Conservation (phyloP, 306 rosid species). For the Argentina anserina region DNA sequence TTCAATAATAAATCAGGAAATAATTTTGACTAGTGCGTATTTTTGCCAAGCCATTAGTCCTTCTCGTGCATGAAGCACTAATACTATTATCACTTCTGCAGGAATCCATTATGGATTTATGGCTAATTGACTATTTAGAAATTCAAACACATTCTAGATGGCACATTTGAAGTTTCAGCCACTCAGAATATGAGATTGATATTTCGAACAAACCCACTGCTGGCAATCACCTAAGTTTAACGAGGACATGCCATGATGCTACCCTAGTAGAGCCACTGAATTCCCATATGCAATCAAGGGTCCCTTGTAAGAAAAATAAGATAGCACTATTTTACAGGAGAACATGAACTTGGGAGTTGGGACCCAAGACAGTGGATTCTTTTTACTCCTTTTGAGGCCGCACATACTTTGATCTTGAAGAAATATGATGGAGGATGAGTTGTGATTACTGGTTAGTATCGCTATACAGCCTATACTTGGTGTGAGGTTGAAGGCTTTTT, state of each 20-base stretch:
- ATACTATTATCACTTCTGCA: too few species aligned
- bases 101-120: too few species aligned
- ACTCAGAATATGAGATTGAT: slow-evolving; percentile 7
- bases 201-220: slow-evolving; percentile 4
- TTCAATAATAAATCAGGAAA: too few species aligned
- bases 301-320: slow-evolving; percentile 20
- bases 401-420: slow-evolving; percentile 2
- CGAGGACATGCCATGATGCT: not conserved
- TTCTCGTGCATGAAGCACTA: too few species aligned
- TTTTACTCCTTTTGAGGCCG: slow-evolving; percentile 30
- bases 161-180: slow-evolving; percentile 3
- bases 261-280: not conserved
- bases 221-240: not conserved
- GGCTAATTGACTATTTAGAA: too few species aligned
- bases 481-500: slow-evolving; percentile 9
- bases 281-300: not conserved
- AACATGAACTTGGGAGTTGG: slow-evolving; percentile 27
- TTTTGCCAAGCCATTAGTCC: too few species aligned
- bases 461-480: slow-evolving; percentile 7
- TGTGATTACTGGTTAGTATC: not conserved
- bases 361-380: slow-evolving; percentile 21
- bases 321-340: slow-evolving; percentile 25
- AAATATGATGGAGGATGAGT: not conserved
- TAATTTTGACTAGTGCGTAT: too few species aligned
- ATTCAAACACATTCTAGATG: too few species aligned